Evolutionary conservation across 257 asterid species (phyloP).

Genomic region (Prunella vulgaris): DNA sequence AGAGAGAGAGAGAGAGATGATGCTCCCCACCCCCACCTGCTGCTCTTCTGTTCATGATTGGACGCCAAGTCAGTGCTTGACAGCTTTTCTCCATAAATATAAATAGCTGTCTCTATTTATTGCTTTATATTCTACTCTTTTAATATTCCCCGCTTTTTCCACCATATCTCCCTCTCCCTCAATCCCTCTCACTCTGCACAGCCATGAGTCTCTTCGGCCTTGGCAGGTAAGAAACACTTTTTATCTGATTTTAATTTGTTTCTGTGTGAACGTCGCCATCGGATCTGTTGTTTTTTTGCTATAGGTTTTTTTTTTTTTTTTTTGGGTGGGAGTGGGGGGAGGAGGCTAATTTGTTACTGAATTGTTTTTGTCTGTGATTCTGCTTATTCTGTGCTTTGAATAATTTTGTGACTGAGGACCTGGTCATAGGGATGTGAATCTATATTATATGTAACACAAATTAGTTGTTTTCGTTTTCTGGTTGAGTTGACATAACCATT

Average conservation of each 20-base stretch:
- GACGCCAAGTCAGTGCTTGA: conserved; percentile 47
- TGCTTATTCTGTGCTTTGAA: background rate
- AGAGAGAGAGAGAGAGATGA: too few species aligned
- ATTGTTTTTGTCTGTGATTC: conserved; percentile 4
- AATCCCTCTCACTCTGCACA: conserved; percentile 12
- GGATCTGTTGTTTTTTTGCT: conserved; percentile 24
- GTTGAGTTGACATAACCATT: background rate
- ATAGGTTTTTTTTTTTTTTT: background rate
- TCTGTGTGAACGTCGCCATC: conserved; percentile 14
- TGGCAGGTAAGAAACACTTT: conserved; percentile 57
- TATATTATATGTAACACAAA: background rate
- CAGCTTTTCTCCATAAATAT: conserved; percentile 39
- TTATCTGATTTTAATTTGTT: conserved; percentile 4
- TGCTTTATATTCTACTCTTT: background rate
- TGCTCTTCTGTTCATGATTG: conserved; percentile 23
- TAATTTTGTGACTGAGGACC: background rate
- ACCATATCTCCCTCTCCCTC: conserved; percentile 3
- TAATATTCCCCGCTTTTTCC: conserved; percentile 17
- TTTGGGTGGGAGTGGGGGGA: too few species aligned
- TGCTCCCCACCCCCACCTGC: conserved; percentile 16
- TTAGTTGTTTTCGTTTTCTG: conserved; percentile 3
- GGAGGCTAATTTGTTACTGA: background rate
- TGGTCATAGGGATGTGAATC: conserved; percentile 10
- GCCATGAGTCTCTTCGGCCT: conserved; percentile 95
- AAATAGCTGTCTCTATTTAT: background rate